These are phyloP conservation scores for Bothriochloa decipiens DNA, from an alignment of 176 grass and related monocot species.

Conservation along the genomic window DNA sequence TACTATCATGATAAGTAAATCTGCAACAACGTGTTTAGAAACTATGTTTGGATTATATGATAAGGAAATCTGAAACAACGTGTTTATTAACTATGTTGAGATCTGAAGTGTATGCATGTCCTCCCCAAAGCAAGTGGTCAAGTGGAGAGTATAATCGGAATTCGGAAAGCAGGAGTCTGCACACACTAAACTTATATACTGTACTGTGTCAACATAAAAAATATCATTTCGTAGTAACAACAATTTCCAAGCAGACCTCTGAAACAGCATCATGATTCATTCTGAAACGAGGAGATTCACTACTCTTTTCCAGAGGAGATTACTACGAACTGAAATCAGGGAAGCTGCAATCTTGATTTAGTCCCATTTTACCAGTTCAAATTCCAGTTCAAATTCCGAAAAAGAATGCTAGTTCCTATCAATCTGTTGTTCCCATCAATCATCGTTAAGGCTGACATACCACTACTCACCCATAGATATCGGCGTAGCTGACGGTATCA, in stretches of 20 bases:
- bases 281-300: background rate
- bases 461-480: conserved; percentile 70
- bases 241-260: background rate
- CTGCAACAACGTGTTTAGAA: background rate
- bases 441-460: background rate
- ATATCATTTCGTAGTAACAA: background rate
- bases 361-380: too few relatives aligned
- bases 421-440: background rate
- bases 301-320: background rate
- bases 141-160: background rate
- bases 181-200: background rate
- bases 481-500: conserved; percentile 80
- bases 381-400: background rate
- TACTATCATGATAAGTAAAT: background rate
- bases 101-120: background rate
- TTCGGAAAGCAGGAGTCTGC: background rate
- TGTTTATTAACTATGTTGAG: background rate
- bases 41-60: background rate
- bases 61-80: background rate
- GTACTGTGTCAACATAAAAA: background rate
- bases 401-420: background rate
- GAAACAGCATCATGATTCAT: background rate
- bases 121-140: background rate
- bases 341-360: too few relatives aligned
- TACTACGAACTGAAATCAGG: background rate